Base-by-base conservation (phyloP, 495 filamentous ascomycete species). In the Penicillium lagena region DNA sequence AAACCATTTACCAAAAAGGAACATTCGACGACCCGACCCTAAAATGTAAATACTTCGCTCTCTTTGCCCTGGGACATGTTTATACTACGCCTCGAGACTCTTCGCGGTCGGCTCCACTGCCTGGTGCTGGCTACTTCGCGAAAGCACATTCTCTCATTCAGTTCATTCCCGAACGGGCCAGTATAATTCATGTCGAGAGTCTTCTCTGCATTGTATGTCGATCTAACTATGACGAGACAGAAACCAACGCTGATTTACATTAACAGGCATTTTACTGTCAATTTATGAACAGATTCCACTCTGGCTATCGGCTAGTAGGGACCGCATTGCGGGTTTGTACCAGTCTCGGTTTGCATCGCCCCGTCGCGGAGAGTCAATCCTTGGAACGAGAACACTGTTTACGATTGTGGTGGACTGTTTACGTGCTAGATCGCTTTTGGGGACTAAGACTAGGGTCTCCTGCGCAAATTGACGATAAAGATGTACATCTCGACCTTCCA, bases 361-460 rank as follows among this genome's bases (percentile, higher is more conserved):
- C 68, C 33, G 54, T 68, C 12, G 65, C 65, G 4, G 54, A 62
- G 39, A 53, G 56, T 8, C 65, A 71, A 40, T 56, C 59, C 7
- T 50, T 63, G 9, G 59, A 63, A 42, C 50, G 64, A 9, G 59
- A 70, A 32, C 67, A 68, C 29, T 61, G 67, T 2, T 43, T 64
- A n/a, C 59, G 65, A 7, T 54, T 68, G 37, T 68, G 65, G 65
- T 68, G 65, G 65, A 63, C 64, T 4, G 59, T 66, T 17, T 70
- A 68, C 43, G 57, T 60, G n/a, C 64, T 70, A 29, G 64, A 68
- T 39, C 59, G 64, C 27, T 63, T 64, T 52, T 68, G 63, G 63
- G 59, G 59, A 9, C 63, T 61, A n/a, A 68, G 63, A 28, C 56
- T 61, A 44, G 67, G 67, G 2, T 54, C 64, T 13, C 64, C 64